phyloP scores from a whole-genome alignment of 2,329 filamentous ascomycete species.

The Arthrocladium fulminans region DNA sequence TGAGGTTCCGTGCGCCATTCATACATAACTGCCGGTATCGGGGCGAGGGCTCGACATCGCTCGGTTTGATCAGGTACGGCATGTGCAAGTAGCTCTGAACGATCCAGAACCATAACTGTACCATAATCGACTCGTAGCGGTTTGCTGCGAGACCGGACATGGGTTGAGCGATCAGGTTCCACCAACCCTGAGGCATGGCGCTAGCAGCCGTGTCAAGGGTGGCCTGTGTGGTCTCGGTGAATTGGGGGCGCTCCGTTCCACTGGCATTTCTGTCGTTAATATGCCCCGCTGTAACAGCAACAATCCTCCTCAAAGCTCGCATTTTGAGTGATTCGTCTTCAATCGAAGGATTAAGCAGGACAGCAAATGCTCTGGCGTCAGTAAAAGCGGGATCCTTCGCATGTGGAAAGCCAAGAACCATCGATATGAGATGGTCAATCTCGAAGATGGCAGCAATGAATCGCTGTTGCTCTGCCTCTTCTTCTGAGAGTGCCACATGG shows the following conservation, averaged over 20 bases:
- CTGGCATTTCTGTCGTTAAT: conserved; percentile 18
- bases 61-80: conserved; percentile 17
- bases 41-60: not conserved
- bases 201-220: conserved; percentile 12
- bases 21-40: conserved; percentile 16
- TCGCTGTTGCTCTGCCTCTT: conserved; percentile 13
- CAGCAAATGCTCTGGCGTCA: conserved; percentile 15
- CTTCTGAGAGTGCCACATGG: conserved; percentile 1
- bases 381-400: conserved; percentile 18
- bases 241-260: conserved; percentile 3
- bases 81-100: conserved; percentile 21
- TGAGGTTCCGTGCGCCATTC: conserved; percentile 15
- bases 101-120: conserved; percentile 22
- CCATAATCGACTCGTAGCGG: conserved; percentile 16
- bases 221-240: conserved; percentile 14
- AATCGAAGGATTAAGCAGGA: conserved; percentile 11
- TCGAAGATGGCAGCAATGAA: conserved; percentile 20
- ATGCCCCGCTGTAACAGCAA: conserved; percentile 16
- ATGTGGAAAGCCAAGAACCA: conserved; percentile 20
- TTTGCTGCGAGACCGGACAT: conserved; percentile 8
- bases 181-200: conserved; percentile 18
- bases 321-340: conserved; percentile 15
- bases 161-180: conserved; percentile 14
- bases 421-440: conserved; percentile 17
- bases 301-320: conserved; percentile 17